A percentile compares a stretch with the other conserved stretches of the same genome.
Conservation (phyloP, 148 eudicot genomes). For the Camellia lanceoleosa region DNA sequence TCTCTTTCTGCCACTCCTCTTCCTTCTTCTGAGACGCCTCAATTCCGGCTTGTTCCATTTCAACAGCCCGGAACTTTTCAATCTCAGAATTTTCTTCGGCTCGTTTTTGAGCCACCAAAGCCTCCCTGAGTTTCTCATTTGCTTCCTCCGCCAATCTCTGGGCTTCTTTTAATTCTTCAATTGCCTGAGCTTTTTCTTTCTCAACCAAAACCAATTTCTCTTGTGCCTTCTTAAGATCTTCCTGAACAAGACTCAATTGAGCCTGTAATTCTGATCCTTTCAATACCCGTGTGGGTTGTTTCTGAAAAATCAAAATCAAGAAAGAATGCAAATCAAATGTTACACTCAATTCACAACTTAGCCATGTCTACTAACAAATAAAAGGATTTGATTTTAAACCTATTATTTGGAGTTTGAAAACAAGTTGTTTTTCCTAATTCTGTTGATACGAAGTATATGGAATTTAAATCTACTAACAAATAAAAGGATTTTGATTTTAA, state of each 20-base stretch:
- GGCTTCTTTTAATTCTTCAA: slow-evolving; percentile 61
- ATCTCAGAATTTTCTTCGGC: slow-evolving; percentile 83
- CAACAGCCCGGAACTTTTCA: slow-evolving; percentile 82
- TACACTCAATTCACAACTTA: not conserved
- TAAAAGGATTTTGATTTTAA: not conserved
- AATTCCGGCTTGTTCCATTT: slow-evolving; percentile 79
- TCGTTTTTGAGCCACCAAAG: slow-evolving; percentile 76
- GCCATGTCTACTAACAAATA: not conserved
- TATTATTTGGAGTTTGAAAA: not conserved
- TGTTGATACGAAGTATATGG: not conserved
- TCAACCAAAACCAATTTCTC: slow-evolving; percentile 60
- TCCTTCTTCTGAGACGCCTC: slow-evolving; percentile 78
- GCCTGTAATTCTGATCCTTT: slow-evolving; percentile 83
- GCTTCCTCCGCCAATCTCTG: slow-evolving; percentile 73
- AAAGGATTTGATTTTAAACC: not conserved
- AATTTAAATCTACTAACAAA: not conserved
- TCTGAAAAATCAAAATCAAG: slow-evolving; percentile 38
- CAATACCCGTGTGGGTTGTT: slow-evolving; percentile 52
- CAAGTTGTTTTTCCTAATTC: not conserved
- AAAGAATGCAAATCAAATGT: not conserved
- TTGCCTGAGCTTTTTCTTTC: slow-evolving; percentile 68
- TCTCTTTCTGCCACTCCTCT: slow-evolving; percentile 73
- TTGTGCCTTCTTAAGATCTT: slow-evolving; percentile 76
- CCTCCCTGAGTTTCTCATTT: slow-evolving; percentile 73
- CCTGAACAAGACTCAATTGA: slow-evolving; percentile 59